Evolutionary conservation across 495 filamentous ascomycete genomes (phyloP).

Genomic region (Neurospora sp.): DNA sequence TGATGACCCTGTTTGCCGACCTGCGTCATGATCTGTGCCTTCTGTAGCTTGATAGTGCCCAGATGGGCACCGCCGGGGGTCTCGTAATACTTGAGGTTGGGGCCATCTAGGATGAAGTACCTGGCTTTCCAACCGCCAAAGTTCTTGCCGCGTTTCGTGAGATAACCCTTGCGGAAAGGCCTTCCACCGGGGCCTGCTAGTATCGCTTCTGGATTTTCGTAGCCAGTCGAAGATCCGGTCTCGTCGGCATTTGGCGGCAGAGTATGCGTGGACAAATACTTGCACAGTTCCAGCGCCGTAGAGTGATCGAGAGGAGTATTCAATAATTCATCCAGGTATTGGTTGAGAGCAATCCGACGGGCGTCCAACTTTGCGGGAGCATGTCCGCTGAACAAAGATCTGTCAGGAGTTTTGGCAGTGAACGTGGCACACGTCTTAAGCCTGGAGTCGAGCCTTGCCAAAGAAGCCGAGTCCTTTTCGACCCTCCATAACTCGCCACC

Average conservation of each 20-base stretch:
- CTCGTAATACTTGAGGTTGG: constrained; percentile 86
- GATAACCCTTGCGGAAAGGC: constrained; percentile 75
- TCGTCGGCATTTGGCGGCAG: constrained; percentile 68
- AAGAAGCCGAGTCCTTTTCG: constrained; percentile 76
- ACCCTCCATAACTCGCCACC: constrained; percentile 83
- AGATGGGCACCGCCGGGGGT: constrained; percentile 76
- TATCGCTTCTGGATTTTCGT: constrained; percentile 23
- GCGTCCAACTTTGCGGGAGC: constrained; percentile 91
- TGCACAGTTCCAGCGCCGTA: constrained; percentile 73
- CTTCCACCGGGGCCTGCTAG: constrained; percentile 50
- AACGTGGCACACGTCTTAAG: constrained; percentile 62
- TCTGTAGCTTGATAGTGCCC: constrained; percentile 84
- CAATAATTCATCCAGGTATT: constrained; percentile 74
- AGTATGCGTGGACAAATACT: constrained; percentile 78
- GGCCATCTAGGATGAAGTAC: constrained; percentile 86
- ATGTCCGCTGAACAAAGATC: constrained; percentile 80
- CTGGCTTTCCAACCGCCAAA: constrained; percentile 99
- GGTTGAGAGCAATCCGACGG: constrained; percentile 67
- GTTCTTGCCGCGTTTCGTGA: constrained; percentile 95
- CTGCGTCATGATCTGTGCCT: constrained; percentile 86
- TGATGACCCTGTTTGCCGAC: constrained; percentile 82
- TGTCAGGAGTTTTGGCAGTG: constrained; percentile 65
- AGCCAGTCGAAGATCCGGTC: constrained; percentile 35
- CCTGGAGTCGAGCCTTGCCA: constrained; percentile 72
- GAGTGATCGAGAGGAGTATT: constrained; percentile 70